Conservation (phyloP, 2,329 filamentous ascomycete genomes). For the Cladobotryum protrusum region DNA sequence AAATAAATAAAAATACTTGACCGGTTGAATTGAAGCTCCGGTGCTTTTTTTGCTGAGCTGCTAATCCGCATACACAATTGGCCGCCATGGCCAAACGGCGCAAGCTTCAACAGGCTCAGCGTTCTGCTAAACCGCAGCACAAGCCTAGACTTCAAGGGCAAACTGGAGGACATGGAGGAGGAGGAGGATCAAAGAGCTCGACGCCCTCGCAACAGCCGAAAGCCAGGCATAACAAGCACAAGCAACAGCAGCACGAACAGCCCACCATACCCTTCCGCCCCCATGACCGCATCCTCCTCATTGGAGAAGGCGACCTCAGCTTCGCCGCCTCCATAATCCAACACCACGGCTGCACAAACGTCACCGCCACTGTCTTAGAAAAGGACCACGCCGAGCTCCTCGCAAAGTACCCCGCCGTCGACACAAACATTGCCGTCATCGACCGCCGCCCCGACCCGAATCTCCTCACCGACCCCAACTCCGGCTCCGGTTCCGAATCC, state of each 20-base stretch:
- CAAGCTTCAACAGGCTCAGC: constrained; percentile 27
- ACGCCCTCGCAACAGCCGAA: neutral
- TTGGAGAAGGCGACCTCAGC: constrained; percentile 78
- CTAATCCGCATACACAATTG: neutral
- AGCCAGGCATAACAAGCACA: constrained; percentile 17
- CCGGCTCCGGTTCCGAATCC: neutral
- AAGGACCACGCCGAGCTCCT: constrained; percentile 48
- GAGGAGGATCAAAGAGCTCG: constrained; percentile 14
- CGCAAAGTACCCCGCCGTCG: constrained; percentile 68
- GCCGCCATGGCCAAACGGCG: constrained; percentile 35
- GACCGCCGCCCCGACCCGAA: constrained; percentile 9
- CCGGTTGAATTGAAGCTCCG: too few relatives aligned
- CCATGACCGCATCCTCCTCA: constrained; percentile 63
- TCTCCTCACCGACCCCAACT: constrained; percentile 24
- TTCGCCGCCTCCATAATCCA: constrained; percentile 63
- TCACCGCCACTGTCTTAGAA: constrained; percentile 68
- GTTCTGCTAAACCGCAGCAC: constrained; percentile 11
- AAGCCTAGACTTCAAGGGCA: neutral
- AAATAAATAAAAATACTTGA: too few relatives aligned
- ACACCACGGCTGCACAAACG: constrained; percentile 58
- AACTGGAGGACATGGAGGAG: constrained; percentile 1
- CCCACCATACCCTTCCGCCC: constrained; percentile 62
- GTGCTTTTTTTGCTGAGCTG: neutral
- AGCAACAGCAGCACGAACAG: constrained; percentile 21
- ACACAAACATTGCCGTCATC: constrained; percentile 51